Base-by-base conservation (phyloP, 768 basidiomycete genomes). In the Xerocomellus intermedius region DNA sequence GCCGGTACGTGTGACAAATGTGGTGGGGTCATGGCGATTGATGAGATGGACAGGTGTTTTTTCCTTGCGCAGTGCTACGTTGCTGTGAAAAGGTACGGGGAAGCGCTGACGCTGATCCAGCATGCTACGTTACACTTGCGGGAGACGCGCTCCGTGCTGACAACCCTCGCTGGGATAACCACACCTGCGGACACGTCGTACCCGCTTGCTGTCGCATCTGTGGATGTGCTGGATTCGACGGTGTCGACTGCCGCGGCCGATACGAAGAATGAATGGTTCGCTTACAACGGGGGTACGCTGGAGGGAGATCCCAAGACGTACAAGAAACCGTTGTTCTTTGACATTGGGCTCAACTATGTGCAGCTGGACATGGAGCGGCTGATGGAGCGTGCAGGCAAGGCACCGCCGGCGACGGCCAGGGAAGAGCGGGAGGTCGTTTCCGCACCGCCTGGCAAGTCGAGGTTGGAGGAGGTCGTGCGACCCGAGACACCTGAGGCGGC, bases 281-380 rank as follows among this genome's bases (percentile, higher is more conserved):
- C 83, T 2, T 80, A 79, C 67, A 91, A 91, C 63, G 90, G 91
- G 3, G 91, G 91, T 3, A 73, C 77, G 7, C 62, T 74, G 33
- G 69, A 75, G 13, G 67, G 68, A 0, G 77, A 80, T 45, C 66
- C 75, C 46, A 77, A 79, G 63, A 70, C 76, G 37, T 76, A 85
- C 65, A 85, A 87, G 75, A 96, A 96, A 67, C 91, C 92, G 16
- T 64, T 93, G 38, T 97, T 98, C 77, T 97, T 95, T 73, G 91
- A 97, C 68, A 89, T 93, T 57, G 94, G 93, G 17, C 83, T 94
- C 64, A 97, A 96, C 72, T 97, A 96, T 66, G 86, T 92, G 51
- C 84, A 89, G 59, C 71, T 94, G 55, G 90, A 94, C 64, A 87
- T 94, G 84, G 88, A 91, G 42, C 74, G 82, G 48, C 71, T 97